Base-by-base conservation (phyloP, 2,329 filamentous ascomycete genomes). In the Hypoxylon sp. region DNA sequence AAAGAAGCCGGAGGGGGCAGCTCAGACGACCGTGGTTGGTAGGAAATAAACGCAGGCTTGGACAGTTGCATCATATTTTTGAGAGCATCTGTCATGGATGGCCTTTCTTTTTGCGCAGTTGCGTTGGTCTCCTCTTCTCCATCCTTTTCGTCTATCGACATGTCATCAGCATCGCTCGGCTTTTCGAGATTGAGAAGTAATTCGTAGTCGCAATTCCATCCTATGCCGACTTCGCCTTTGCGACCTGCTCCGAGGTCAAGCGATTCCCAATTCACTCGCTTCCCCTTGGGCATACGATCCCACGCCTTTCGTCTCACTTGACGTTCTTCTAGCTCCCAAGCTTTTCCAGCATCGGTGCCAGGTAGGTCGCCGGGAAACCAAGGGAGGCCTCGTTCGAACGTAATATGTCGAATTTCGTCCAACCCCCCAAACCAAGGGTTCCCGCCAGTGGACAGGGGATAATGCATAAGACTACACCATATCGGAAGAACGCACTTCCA, bases 281-380 rank as follows among this genome's bases (percentile, higher is more conserved):
- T 96, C 18, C 91, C 89, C 73, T 91, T 95, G 0, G 95, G 93
- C 45, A 87, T 85, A 48, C 84, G 83, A 48, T 88, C 85, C 92
- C 92, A 97, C 21, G 85, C 81, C 20, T 78, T 77, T 67, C 84
- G 83, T 53, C 86, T 79, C 65, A 77, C 81, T 42, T 77, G 75
- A 10, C 87, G 83, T 72, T 93, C 83, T 29, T 84, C 81, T 27
- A 86, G 70, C 72, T 96, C 90, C 91, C 92, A 97, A 13, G 81
- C 78, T 71, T 85, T 87, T 1, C 95, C 95, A 1, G 92, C 89
- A 54, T 84, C 81, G 0, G 92, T 96, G 3, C 88, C 91, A 0
- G 91, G 87, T 61, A 85, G 91, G 72, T 99, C 95, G 2, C 85
- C 89, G 0, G 95, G 95, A 69, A 97, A 99, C 85, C 90, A 96